A percentile compares a stretch with the other conserved stretches of the same genome.
These are phyloP conservation scores for Leccinum subgranulosum DNA, from an alignment of 768 basidiomycete species.

Conservation along the genomic window DNA sequence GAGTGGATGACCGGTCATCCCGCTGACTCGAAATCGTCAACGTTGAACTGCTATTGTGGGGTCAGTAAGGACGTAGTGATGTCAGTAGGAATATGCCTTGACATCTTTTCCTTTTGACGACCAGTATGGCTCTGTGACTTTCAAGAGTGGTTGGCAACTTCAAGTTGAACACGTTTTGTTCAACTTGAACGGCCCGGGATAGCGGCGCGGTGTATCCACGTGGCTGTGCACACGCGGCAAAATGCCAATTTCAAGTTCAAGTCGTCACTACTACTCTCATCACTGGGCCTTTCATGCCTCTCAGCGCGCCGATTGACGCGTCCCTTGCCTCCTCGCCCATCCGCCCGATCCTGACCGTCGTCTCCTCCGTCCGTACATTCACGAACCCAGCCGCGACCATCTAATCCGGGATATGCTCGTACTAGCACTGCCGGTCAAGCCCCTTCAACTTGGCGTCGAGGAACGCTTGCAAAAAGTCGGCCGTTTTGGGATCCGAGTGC, in stretches of 20 bases:
- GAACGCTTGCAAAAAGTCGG: conserved; percentile 6
- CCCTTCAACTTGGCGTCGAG: conserved; percentile 9
- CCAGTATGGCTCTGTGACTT: too few species aligned
- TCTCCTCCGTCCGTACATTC: conserved; percentile 10
- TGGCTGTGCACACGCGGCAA: too few species aligned
- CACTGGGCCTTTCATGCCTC: conserved; percentile 21
- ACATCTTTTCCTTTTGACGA: too few species aligned
- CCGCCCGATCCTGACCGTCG: conserved; percentile 10
- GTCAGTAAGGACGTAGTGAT: neutral
- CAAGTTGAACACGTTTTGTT: too few species aligned
- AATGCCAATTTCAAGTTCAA: too few species aligned
- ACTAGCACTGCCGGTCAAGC: conserved; percentile 9
- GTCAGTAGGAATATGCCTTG: too few species aligned
- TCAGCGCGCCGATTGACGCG: conserved; percentile 16
- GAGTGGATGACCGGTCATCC: too few species aligned
- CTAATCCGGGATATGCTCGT: conserved; percentile 8
- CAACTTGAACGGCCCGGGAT: too few species aligned
- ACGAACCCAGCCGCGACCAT: conserved; percentile 2
- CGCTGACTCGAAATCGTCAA: neutral
- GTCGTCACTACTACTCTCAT: too few species aligned
- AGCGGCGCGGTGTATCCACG: too few species aligned
- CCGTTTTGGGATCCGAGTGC: conserved; percentile 11
- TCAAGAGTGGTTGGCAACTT: too few species aligned
- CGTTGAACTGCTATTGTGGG: neutral
- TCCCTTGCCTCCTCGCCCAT: conserved; percentile 18